phyloP scores from a whole-genome alignment of 2,329 filamentous ascomycete genomes.

The Xylaria sp. region DNA sequence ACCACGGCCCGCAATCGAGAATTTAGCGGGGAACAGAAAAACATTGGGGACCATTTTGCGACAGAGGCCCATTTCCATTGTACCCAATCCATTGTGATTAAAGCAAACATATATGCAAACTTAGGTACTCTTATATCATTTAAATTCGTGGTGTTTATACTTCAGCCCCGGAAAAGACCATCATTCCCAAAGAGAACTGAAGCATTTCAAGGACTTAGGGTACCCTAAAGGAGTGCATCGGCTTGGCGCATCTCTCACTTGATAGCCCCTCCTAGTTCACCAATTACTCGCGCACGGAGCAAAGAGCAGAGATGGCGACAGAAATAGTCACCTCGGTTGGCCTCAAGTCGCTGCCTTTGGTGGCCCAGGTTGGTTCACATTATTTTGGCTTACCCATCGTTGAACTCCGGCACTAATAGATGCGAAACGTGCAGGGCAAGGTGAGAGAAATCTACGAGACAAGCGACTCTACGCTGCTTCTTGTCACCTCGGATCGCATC shows the following conservation, averaged over 20 bases:
- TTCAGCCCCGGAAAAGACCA: neutral
- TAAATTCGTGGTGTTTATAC: neutral
- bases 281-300: slow-evolving; percentile 1
- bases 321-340: slow-evolving; percentile 34
- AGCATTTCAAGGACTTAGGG: neutral
- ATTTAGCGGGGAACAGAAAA: slow-evolving; percentile 13
- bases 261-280: slow-evolving; percentile 11
- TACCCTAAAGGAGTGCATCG: neutral
- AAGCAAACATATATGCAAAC: neutral
- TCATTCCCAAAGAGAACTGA: neutral
- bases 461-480: slow-evolving; percentile 77
- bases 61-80: neutral
- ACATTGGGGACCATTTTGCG: neutral
- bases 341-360: slow-evolving; percentile 36
- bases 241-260: slow-evolving; percentile 13
- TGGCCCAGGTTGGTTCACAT: slow-evolving; percentile 33
- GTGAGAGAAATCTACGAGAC: slow-evolving; percentile 85
- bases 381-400: neutral
- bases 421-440: slow-evolving; percentile 61
- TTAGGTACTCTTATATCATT: neutral
- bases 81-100: neutral
- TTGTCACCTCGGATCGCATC: slow-evolving; percentile 89
- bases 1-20: neutral
- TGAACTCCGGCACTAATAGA: slow-evolving; percentile 1
- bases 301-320: slow-evolving; percentile 27